Percentiles rank a stretch among this genome's conserved stretches.
Evolutionary conservation across 2,329 filamentous ascomycete genomes (phyloP).

Genomic region (Clarireedia paspali): DNA sequence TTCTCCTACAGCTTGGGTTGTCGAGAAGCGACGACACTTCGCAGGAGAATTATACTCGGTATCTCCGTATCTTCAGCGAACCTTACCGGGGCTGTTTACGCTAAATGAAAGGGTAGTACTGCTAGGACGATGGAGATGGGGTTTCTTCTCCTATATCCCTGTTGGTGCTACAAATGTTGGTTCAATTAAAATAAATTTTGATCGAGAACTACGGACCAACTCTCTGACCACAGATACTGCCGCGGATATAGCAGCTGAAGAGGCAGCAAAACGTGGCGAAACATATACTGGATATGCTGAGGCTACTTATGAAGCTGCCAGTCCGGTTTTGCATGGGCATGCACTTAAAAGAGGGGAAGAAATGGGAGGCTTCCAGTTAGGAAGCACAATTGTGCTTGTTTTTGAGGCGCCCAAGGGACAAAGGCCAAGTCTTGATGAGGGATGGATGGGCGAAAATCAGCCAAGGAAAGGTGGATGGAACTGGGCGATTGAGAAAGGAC

Average conservation of each 20-base stretch:
- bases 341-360: conserved; percentile 83
- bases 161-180: conserved; percentile 97
- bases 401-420: conserved; percentile 80
- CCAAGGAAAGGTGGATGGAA: conserved; percentile 63
- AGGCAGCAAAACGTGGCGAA: conserved; percentile 68
- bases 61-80: conserved; percentile 88
- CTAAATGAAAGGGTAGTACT: conserved; percentile 94
- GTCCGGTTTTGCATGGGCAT: conserved; percentile 70
- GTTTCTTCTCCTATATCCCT: conserved; percentile 93
- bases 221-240: conserved; percentile 86
- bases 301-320: conserved; percentile 77
- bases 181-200: conserved; percentile 95
- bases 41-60: conserved; percentile 94
- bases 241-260: conserved; percentile 76
- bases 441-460: conserved; percentile 45
- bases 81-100: conserved; percentile 88
- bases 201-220: conserved; percentile 88
- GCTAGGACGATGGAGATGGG: conserved; percentile 89
- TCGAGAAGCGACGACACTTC: conserved; percentile 91
- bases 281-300: conserved; percentile 86
- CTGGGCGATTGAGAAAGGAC: conserved; percentile 82
- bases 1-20: conserved; percentile 91
- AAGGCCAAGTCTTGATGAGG: conserved; percentile 49
- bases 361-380: conserved; percentile 96
- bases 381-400: conserved; percentile 89